Percentiles rank a stretch among this genome's conserved stretches.
Conservation (phyloP, 2,329 filamentous ascomycete genomes). For the Alternaria postmessia region DNA sequence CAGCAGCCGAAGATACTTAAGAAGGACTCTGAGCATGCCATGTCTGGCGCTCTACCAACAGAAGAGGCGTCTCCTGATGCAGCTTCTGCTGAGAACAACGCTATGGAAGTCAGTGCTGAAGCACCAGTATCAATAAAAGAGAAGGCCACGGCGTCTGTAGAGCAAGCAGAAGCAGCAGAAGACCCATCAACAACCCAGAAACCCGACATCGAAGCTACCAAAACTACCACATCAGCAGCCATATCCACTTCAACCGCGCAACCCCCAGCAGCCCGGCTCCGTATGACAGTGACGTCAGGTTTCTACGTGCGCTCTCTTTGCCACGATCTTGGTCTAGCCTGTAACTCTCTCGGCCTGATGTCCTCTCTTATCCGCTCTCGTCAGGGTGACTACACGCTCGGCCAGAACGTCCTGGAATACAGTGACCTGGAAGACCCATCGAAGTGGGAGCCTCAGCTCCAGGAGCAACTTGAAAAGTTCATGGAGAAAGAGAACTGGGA, state of each 20-base stretch:
- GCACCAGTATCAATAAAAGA: constrained; percentile 4
- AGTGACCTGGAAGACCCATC: constrained; percentile 77
- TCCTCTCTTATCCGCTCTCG: constrained; percentile 79
- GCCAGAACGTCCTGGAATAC: constrained; percentile 77
- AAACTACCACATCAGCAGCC: not conserved
- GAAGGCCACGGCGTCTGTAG: not conserved
- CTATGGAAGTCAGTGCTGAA: not conserved
- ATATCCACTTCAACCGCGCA: constrained; percentile 9
- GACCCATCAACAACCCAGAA: not conserved
- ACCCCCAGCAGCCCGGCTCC: constrained; percentile 78
- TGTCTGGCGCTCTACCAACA: constrained; percentile 44
- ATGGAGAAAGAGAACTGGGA: constrained; percentile 54
- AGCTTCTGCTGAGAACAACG: not conserved
- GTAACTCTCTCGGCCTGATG: constrained; percentile 87
- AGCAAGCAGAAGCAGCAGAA: not conserved
- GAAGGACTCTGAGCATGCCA: constrained; percentile 41
- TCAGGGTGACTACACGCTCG: constrained; percentile 81
- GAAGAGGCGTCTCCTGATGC: constrained; percentile 10
- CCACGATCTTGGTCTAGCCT: constrained; percentile 85
- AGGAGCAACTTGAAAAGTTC: constrained; percentile 64
- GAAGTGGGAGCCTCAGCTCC: constrained; percentile 81
- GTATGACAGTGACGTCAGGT: constrained; percentile 92
- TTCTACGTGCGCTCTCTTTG: constrained; percentile 96
- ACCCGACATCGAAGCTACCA: not conserved
- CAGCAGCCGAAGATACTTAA: constrained; percentile 35